Conservation (phyloP, 2,329 filamentous ascomycete species). For the Metarhizium rileyi region DNA sequence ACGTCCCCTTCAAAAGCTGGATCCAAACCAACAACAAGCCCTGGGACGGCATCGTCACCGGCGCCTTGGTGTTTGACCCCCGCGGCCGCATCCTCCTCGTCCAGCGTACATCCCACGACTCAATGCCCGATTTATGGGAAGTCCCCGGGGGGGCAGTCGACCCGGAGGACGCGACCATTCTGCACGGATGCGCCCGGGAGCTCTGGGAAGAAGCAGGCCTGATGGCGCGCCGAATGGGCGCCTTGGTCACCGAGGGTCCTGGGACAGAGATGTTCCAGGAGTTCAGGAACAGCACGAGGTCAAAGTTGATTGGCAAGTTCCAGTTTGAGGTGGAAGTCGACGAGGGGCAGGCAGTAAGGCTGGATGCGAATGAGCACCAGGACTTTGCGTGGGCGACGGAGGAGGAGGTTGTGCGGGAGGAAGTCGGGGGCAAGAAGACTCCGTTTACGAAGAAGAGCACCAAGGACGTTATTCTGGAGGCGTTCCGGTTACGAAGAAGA, state of each 20-base stretch:
- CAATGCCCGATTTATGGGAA: slow-evolving; percentile 31
- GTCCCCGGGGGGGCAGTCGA: slow-evolving; percentile 32
- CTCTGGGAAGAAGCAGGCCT: slow-evolving; percentile 33
- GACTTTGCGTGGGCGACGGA: slow-evolving; percentile 21
- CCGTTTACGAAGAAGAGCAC: slow-evolving; percentile 12
- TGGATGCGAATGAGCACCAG: slow-evolving; percentile 23
- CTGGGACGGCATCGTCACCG: slow-evolving; percentile 14
- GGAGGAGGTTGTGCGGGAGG: slow-evolving; percentile 14
- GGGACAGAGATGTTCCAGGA: neutral
- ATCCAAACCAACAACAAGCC: neutral
- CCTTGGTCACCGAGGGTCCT: slow-evolving; percentile 5
- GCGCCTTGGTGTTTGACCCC: slow-evolving; percentile 18
- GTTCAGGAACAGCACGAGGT: slow-evolving; percentile 1
- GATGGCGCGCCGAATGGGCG: slow-evolving; percentile 11
- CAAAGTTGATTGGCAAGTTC: slow-evolving; percentile 5
- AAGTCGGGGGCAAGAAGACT: slow-evolving; percentile 8
- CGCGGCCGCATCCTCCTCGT: slow-evolving; percentile 24
- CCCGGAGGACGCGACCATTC: slow-evolving; percentile 23
- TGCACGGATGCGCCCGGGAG: slow-evolving; percentile 29
- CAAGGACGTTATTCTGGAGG: slow-evolving; percentile 13
- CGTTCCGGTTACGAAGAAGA: slow-evolving; percentile 8
- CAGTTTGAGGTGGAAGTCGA: slow-evolving; percentile 12
- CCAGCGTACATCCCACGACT: slow-evolving; percentile 29
- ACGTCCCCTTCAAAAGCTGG: neutral
- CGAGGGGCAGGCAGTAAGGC: slow-evolving; percentile 10